Base-by-base conservation (phyloP, 2,329 filamentous ascomycete genomes). In the Colletotrichum melonis region DNA sequence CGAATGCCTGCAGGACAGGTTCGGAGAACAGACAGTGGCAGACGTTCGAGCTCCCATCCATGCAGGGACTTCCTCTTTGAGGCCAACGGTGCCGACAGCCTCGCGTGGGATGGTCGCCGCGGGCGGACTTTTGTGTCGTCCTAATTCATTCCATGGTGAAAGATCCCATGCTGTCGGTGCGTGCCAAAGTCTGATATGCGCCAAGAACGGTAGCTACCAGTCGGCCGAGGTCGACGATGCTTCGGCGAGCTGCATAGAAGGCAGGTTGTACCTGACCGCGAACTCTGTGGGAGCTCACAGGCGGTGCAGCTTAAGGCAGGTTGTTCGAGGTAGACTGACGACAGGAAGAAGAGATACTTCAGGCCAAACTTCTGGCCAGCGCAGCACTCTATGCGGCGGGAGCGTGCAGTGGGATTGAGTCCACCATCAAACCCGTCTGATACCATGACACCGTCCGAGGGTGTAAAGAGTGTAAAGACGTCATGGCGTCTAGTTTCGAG, bases 21-120 rank as follows among this genome's bases (percentile, higher is more conserved):
- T 73, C 46, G 67, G 38, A 59, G 67, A 73, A 73, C 71, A 71
- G 71, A 73, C 67, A 12, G 46, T 30, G n/a, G 30, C 35, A n/a
- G 28, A 66, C 42, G 67, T 67, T 56, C 70, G 67, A 70, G 71
- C 71, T 64, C 28, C 19, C 28, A 26, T 55, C 16, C 60, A 73
- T 73, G 71, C 71, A 73, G 71, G 71, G 71, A 73, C 71, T 73
- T 71, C 60, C 67, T 70, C 67, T 56, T 57, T 54, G 16, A 38
- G 42, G 55, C 38, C 46, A 57, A 57, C 60, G 67, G 49, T 30
- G 58, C 59, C 59, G 46, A 46, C 38, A 59, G 55, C 58, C 59
- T 70, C 42, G 58, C 49, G 42, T 54, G 58, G 58, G 52, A 56
- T 57, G 46, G 65, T 59, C 56, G 35, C 35, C 28, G 62, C 70